Percentiles rank a stretch among this genome's conserved stretches.
Evolutionary conservation across 179 eudicot species (phyloP).

Genomic region (Spergularia azorica): DNA sequence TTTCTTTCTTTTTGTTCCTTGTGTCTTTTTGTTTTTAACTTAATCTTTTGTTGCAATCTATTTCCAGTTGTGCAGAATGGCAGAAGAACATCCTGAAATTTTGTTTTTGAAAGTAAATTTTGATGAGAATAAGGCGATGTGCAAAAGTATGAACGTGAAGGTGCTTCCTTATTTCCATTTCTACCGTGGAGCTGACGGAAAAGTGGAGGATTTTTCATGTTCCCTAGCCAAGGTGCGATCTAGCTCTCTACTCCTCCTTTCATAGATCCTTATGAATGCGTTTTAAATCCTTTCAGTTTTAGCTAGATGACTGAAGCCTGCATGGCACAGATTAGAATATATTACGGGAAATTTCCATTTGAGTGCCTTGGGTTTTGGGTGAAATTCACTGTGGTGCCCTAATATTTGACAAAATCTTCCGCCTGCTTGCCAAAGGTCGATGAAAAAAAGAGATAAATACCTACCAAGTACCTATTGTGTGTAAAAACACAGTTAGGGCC

Average conservation of each 20-base stretch:
- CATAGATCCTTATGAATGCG: background rate
- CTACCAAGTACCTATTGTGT: too few relatives aligned
- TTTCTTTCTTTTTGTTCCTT: too few relatives aligned
- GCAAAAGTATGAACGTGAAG: constrained; percentile 92
- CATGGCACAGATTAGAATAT: background rate
- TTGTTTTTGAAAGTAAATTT: constrained; percentile 93
- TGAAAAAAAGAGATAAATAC: too few relatives aligned
- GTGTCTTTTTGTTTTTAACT: background rate
- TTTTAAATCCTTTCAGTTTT: background rate
- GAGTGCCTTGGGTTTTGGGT: background rate
- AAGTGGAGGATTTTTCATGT: constrained; percentile 86
- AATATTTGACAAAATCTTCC: too few relatives aligned
- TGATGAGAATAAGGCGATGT: constrained; percentile 96
- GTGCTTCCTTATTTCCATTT: constrained; percentile 98
- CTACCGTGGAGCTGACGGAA: constrained; percentile 94
- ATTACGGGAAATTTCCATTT: background rate
- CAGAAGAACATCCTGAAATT: constrained; percentile 84
- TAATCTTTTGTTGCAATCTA: constrained; percentile 21
- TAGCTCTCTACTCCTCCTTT: background rate
- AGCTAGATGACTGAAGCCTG: background rate
- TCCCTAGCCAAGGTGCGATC: constrained; percentile 83
- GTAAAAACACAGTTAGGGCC: too few relatives aligned
- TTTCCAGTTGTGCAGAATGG: constrained; percentile 85
- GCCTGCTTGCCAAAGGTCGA: too few relatives aligned
- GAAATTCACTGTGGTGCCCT: background rate